Evolutionary conservation across 2,329 filamentous ascomycete species (phyloP), one percentile per base, ranked within the genome.

Genomic region (Truncatella angustata): DNA sequence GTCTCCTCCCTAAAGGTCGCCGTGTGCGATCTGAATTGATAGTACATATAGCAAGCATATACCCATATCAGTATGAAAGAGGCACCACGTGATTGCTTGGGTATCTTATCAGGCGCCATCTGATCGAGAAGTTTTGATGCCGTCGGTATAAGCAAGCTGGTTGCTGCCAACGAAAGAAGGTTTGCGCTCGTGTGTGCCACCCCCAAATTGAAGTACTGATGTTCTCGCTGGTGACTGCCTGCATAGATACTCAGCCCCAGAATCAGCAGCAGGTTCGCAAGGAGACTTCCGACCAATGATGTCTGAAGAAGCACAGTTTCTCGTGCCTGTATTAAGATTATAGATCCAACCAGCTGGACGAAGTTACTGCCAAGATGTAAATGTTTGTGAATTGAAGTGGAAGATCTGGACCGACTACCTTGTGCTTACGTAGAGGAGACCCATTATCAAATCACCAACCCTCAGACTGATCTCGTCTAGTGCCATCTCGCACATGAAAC

Each of bases 121-220:
- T 49, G 46, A 3, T n/a, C 20, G 4, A 49, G 46, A 6, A 49
- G 16, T 12, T 49, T 23, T 9, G 46, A 49, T 12, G 34, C 46
- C 5, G 46, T 23, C 5, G 46, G 30, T 7, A 49, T 49, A n/a
- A 49, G 34, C 12, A 49, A 34, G 23, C 46, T 49, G 2, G 46
- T 49, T 3, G 46, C 34, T 5, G 46, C 30, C 3, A 49, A 14
- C 2, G 46, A 49, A 18, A 49, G 46, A 1, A 49, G 43, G 23
- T 23, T 49, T 37, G 46, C 16, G 28, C 23, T 23, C 1, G 20
- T 28, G 9, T 28, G 30, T n/a, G 46, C 46, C 1, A 24, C 20
- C 2, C 11, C 4, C 7, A 20, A 4, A 26, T 49, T 49, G 34
- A 36, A 49, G 5, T 16, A 5, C 20, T 36, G 46, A 0, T 9